Base-by-base conservation (phyloP, 495 filamentous ascomycete species). In the Sordaria brevicollis region DNA sequence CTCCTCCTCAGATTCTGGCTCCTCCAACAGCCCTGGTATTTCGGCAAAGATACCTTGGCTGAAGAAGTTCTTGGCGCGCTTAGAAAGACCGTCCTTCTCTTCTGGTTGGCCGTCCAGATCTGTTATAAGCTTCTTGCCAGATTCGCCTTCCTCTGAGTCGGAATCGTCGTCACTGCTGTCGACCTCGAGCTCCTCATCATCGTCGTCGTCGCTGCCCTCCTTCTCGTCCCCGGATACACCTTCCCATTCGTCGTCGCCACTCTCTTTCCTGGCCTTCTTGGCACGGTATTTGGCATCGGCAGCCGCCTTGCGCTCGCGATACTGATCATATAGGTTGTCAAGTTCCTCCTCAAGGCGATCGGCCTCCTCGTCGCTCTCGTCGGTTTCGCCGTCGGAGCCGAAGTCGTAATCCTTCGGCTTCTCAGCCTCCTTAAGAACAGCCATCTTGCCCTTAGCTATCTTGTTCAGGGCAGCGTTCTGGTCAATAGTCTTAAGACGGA, bases 1-100 rank as follows among this genome's bases (percentile, higher is more conserved):
- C 6, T 86, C 80, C 69, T 86, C 82, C 38, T 86, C 84, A 38
- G 86, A 85, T 34, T 80, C 85, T 68, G 87, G 84, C 49, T 83
- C 80, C 11, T 86, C 79, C 29, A 86, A 79, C 13, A 90, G 76
- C 4, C 83, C 90, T 17, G 84, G 87, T 71, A 98, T 87, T 35
- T 87, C 90, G 72, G 93, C 89, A 83, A 99, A 98, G 68, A 98
- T 91, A 71, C 96, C 96, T 75, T 98, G 96, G 71, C 91, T 90
- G 76, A 99, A 99, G 81, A 99, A 99, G 66, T 90, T 82, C 7
- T 89, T 84, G 19, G 95, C 95, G 69, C 91, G 87, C 77, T 91
- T 94, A 9, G 93, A 94, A 9, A 99, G 83, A 5, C 86, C 87
- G 10, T 81, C 81, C 33, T 79, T 74, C 65, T 81, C 83, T 35